Conservation (phyloP, 306 rosid species). For the Malus sylvestris region DNA sequence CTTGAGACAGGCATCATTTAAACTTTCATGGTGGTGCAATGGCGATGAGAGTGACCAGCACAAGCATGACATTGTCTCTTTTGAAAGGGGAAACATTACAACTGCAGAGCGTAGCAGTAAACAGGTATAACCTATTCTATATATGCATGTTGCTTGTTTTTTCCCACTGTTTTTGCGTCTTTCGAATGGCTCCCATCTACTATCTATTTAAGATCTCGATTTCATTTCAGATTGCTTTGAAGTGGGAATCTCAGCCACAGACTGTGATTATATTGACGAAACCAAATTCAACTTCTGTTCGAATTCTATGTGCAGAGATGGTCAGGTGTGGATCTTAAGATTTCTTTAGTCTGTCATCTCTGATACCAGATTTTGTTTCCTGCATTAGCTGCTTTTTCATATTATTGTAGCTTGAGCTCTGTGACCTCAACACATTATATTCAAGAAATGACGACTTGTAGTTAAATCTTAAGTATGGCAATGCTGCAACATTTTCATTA, state of each 20-base stretch:
- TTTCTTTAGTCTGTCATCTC: conserved; percentile 8
- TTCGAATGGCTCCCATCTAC: conserved; percentile 7
- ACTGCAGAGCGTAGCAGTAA: conserved; percentile 94
- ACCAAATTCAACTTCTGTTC: conserved; percentile 85
- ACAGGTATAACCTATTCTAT: conserved; percentile 56
- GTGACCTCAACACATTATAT: conserved; percentile 10
- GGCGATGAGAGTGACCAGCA: conserved; percentile 80
- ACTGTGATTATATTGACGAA: conserved; percentile 84
- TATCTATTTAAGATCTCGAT: conserved; percentile 27
- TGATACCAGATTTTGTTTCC: conserved; percentile 3
- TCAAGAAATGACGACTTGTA: conserved; percentile 13
- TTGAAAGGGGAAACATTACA: conserved; percentile 89
- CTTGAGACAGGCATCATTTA: conserved; percentile 71
- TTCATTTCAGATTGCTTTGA: conserved; percentile 82
- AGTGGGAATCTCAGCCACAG: conserved; percentile 91
- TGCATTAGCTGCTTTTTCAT: conserved; percentile 2
- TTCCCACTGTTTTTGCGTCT: conserved; percentile 9
- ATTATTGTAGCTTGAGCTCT: conserved; percentile 8
- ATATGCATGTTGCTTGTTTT: conserved; percentile 11
- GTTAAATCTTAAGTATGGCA: not conserved
- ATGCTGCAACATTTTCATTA: not conserved
- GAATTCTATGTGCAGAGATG: conserved; percentile 78
- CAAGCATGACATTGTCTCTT: conserved; percentile 89
- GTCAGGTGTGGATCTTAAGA: conserved; percentile 52
- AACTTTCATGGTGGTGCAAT: conserved; percentile 85